Base-by-base conservation (phyloP, 768 basidiomycete species). In the Lepiota venenata region DNA sequence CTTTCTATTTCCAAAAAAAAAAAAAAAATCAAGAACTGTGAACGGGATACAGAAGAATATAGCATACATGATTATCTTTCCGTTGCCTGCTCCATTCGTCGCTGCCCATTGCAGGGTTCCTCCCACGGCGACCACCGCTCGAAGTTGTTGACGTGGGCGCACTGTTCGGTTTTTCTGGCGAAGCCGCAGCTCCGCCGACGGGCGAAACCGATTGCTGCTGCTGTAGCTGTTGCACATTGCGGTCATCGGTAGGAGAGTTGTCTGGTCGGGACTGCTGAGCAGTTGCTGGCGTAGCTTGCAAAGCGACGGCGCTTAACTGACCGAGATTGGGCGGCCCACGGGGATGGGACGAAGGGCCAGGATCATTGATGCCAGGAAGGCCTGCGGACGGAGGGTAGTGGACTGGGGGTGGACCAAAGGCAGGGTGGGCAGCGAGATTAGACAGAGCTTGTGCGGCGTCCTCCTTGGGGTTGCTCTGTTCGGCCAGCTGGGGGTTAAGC, bases 51-150 rank as follows among this genome's bases (percentile, higher is more conserved):
- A 20, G 15, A 52, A 37, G 10, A 27, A 9, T 37, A 38, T 36
- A 27, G 74, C 84, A 29, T 63, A 87, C 88, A 66, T 91, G 89
- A 55, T 91, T 91, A 60, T 91, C 89, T 64, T 91, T 91, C 57
- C 89, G 74, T 62, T 88, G 85, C 56, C 87, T 76, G 29, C 79
- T 82, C 89, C 89, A 91, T 63, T 91, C 89, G 49, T 88, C 87
- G 41, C 80, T 81, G 0, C 84, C 85, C 80, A 87, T 85, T 0
- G 81, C 74, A 7, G 85, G 77, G 40, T 72, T 77, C 35, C 83
- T 73, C n/a, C 81, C 76, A n/a, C 83, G 71, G 7, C 81, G 71
- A 3, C 75, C 73, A 8, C 70, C 66, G 11, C 67, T 65, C 12
- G 66, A 43, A 7, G 67, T 49, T 6, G 70, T 49, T 11, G 74